Conservation (phyloP, 331 rosid genomes). For the Malus hybrid region DNA sequence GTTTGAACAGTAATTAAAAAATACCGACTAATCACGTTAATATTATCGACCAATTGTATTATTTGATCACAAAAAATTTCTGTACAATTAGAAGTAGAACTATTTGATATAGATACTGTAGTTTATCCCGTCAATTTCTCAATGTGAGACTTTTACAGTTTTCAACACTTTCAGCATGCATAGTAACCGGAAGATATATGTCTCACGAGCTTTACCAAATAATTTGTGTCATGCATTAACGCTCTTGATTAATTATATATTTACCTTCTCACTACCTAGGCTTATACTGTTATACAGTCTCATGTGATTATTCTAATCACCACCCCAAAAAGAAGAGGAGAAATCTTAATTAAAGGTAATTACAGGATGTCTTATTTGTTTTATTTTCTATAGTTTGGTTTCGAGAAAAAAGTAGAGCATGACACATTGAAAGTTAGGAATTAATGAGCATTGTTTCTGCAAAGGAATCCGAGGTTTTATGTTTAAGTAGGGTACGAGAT, state of each 20-base stretch:
- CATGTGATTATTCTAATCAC: not conserved
- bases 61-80: too few species aligned
- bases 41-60: too few species aligned
- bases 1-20: too few species aligned
- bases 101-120: too few species aligned
- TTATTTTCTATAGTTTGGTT: not conserved
- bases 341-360: not conserved
- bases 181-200: not conserved
- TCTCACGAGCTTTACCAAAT: not conserved
- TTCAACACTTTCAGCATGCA: not conserved
- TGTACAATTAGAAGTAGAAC: too few species aligned
- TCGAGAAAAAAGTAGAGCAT: not conserved
- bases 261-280: too few species aligned
- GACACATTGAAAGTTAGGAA: not conserved
- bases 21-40: too few species aligned
- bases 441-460: not conserved
- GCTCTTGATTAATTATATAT: too few species aligned
- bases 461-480: not conserved
- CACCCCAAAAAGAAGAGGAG: not conserved
- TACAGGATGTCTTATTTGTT: not conserved
- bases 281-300: not conserved
- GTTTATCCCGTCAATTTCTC: fast-evolving
- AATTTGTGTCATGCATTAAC: not conserved
- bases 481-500: not conserved
- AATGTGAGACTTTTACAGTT: too few species aligned